Evolutionary conservation across 192 early-diverging fungal genomes (phyloP).

Genomic region (Coemansia pectinata): DNA sequence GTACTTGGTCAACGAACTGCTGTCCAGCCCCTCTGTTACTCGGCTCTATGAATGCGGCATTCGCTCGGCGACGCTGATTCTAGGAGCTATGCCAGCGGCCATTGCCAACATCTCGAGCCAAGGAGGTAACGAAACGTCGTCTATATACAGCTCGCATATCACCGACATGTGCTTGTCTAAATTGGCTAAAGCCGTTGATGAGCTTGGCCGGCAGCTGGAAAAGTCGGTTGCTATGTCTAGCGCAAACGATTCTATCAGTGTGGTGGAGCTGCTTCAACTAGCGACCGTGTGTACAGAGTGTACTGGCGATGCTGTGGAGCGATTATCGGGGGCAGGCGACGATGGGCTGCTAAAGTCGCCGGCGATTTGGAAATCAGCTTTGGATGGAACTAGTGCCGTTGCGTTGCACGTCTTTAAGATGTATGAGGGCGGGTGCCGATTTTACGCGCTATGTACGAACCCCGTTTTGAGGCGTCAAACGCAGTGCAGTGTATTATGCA

Average conservation of each 20-base stretch:
- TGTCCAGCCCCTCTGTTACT: background rate
- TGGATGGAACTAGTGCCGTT: constrained; percentile 27
- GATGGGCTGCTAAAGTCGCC: constrained; percentile 21
- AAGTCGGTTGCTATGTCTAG: background rate
- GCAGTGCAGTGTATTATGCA: constrained; percentile 1
- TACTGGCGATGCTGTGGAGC: constrained; percentile 8
- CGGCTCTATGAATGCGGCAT: constrained; percentile 24
- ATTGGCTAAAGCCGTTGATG: constrained; percentile 17
- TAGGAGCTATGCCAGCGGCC: constrained; percentile 16
- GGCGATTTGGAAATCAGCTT: constrained; percentile 34
- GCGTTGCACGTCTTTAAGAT: constrained; percentile 24
- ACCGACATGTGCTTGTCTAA: constrained; percentile 27
- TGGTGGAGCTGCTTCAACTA: constrained; percentile 1
- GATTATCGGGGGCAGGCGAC: constrained; percentile 14
- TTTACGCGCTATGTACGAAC: constrained; percentile 14
- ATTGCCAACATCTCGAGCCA: constrained; percentile 32
- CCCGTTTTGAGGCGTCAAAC: background rate
- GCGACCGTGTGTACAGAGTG: constrained; percentile 3
- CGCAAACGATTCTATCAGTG: background rate
- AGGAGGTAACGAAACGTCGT: background rate
- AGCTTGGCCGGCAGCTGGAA: constrained; percentile 9
- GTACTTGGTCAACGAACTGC: constrained; percentile 13
- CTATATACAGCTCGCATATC: constrained; percentile 17
- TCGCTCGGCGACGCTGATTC: constrained; percentile 5
- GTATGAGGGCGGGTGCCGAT: constrained; percentile 19